These are phyloP conservation scores for Diplodia sapinea DNA, from an alignment of 2,329 filamentous ascomycete genomes.

Conservation along the genomic window DNA sequence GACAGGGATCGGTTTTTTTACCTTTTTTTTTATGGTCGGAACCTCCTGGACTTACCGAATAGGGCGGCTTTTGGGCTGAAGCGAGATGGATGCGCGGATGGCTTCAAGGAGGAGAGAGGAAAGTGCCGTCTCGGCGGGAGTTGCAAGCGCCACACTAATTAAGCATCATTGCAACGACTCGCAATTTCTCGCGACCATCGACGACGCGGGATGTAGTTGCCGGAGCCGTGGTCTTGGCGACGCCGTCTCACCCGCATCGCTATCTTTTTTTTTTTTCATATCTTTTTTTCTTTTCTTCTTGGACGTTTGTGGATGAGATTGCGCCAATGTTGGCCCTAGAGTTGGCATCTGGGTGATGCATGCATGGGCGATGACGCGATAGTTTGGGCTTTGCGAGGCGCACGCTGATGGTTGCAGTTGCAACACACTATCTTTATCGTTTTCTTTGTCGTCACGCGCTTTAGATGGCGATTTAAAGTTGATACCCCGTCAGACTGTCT, in stretches of 20 bases:
- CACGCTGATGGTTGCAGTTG: too few relatives aligned
- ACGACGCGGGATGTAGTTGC: too few relatives aligned
- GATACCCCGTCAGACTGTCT: background rate
- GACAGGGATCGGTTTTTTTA: too few relatives aligned
- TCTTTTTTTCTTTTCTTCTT: background rate
- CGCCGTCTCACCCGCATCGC: too few relatives aligned
- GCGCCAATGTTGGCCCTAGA: background rate
- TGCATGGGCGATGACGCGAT: constrained; percentile 2
- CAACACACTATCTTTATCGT: background rate
- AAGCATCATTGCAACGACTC: background rate
- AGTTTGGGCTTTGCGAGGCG: background rate
- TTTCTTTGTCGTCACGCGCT: background rate
- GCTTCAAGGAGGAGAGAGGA: background rate
- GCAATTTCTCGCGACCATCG: background rate
- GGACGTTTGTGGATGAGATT: background rate
- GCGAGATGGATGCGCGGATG: background rate
- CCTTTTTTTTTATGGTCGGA: too few relatives aligned
- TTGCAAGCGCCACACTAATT: background rate
- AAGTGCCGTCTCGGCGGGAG: constrained; percentile 10
- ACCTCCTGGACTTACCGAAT: background rate
- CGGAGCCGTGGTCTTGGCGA: background rate
- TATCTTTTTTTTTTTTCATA: background rate
- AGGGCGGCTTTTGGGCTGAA: background rate
- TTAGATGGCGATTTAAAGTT: background rate
- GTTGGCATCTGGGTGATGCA: background rate